Conservation (phyloP, 1,139 yeast species). For the Suhomyces anneliseae region DNA sequence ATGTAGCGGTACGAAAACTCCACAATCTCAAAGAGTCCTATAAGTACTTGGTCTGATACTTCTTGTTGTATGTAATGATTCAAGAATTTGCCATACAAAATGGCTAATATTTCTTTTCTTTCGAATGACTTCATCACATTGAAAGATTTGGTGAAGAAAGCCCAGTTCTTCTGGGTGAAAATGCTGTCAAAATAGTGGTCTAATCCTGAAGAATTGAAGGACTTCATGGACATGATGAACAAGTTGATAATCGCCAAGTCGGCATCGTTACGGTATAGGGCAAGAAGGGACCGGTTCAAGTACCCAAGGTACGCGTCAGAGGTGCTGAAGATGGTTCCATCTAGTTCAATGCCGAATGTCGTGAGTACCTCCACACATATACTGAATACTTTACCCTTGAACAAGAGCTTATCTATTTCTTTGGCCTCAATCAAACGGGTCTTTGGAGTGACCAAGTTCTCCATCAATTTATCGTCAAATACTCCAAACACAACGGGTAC, state of each 20-base stretch:
- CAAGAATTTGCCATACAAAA: constrained; percentile 12
- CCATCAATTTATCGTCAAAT: constrained; percentile 21
- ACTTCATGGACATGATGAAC: constrained; percentile 26
- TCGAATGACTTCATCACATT: constrained; percentile 29
- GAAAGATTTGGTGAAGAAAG: constrained; percentile 17
- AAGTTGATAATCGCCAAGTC: constrained; percentile 17
- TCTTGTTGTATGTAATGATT: neutral
- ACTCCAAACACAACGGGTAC: constrained; percentile 15
- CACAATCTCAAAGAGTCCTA: neutral
- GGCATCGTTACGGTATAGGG: constrained; percentile 10
- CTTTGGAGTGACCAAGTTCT: constrained; percentile 11
- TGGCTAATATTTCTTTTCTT: constrained; percentile 19
- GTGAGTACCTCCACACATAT: constrained; percentile 24
- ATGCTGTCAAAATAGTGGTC: constrained; percentile 24
- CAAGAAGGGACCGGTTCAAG: constrained; percentile 19
- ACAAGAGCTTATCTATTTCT: constrained; percentile 40
- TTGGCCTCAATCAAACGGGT: constrained; percentile 17
- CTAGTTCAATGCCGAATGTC: constrained; percentile 10
- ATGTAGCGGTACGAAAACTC: constrained; percentile 7
- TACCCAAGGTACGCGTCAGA: constrained; percentile 24
- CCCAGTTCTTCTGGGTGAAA: constrained; percentile 24
- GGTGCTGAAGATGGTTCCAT: constrained; percentile 16
- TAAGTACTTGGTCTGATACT: neutral
- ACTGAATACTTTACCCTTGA: constrained; percentile 33
- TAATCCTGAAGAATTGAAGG: constrained; percentile 21